These are phyloP conservation scores for Pseudogymnoascus sp. DNA, from an alignment of 2,329 filamentous ascomycete species.

Conservation along the genomic window DNA sequence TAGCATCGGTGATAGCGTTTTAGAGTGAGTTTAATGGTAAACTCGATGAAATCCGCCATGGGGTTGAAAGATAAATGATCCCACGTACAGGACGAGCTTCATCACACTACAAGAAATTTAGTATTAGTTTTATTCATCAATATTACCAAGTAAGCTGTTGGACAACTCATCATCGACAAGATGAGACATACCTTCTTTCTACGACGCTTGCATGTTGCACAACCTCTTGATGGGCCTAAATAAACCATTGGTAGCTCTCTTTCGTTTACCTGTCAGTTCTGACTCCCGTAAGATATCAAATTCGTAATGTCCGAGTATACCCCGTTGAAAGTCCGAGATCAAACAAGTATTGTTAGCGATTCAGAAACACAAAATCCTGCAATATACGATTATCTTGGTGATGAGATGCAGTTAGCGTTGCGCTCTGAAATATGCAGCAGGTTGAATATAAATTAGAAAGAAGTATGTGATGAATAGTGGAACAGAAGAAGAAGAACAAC, in stretches of 20 bases:
- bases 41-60: not conserved
- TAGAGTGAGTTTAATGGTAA: not conserved
- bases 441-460: not conserved
- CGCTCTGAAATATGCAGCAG: not conserved
- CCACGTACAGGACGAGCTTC: constrained; percentile 20
- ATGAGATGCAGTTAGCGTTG: not conserved
- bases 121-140: not conserved
- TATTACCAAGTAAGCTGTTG: not conserved
- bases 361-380: not conserved
- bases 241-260: constrained; percentile 11
- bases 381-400: not conserved
- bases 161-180: not conserved
- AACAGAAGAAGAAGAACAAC: not conserved
- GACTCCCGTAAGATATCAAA: not conserved
- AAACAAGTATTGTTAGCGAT: not conserved
- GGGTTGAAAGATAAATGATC: not conserved
- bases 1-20: not conserved
- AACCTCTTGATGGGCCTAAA: constrained; percentile 19
- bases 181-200: constrained; percentile 18
- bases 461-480: not conserved
- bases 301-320: not conserved
- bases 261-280: not conserved
- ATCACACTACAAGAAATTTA: constrained; percentile 16
- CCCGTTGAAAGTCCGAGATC: not conserved
- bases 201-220: constrained; percentile 18